A percentile compares a stretch with the other conserved stretches of the same genome.
Conservation (phyloP, 306 rosid species). For the Inga laurina region DNA sequence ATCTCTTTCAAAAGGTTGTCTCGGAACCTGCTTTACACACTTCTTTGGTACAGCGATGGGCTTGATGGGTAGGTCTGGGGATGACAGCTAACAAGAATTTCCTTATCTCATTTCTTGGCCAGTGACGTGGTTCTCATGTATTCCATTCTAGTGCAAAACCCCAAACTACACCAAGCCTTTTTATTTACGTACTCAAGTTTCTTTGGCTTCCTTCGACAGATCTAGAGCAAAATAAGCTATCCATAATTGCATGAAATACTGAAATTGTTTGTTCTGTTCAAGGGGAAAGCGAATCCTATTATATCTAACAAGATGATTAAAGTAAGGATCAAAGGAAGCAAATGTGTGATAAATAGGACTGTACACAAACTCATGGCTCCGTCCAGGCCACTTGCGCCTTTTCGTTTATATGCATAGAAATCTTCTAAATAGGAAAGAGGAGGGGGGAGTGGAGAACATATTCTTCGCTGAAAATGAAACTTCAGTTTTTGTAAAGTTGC, state of each 20-base stretch:
- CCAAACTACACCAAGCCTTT: not conserved
- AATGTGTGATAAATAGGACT: constrained; percentile 6
- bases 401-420: not conserved
- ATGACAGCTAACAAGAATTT: constrained; percentile 15
- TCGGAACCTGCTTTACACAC: constrained; percentile 4
- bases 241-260: not conserved
- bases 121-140: constrained; percentile 16
- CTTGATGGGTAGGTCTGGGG: constrained; percentile 25
- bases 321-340: not conserved
- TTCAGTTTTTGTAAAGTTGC: constrained; percentile 16
- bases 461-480: constrained; percentile 24
- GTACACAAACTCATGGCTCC: not conserved
- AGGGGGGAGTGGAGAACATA: not conserved
- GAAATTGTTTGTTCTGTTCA: not conserved
- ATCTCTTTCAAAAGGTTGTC: constrained; percentile 34
- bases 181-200: not conserved
- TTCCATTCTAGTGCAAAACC: constrained; percentile 3
- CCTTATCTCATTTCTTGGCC: not conserved
- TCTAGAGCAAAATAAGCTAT: not conserved
- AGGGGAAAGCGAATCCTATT: not conserved
- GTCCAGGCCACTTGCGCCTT: constrained; percentile 21
- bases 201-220: not conserved
- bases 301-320: not conserved
- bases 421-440: not conserved
- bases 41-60: not conserved